Percentiles rank a stretch among this genome's conserved stretches.
phyloP scores from a whole-genome alignment of 495 filamentous ascomycete species.

The Aspergillus taichungensis region DNA sequence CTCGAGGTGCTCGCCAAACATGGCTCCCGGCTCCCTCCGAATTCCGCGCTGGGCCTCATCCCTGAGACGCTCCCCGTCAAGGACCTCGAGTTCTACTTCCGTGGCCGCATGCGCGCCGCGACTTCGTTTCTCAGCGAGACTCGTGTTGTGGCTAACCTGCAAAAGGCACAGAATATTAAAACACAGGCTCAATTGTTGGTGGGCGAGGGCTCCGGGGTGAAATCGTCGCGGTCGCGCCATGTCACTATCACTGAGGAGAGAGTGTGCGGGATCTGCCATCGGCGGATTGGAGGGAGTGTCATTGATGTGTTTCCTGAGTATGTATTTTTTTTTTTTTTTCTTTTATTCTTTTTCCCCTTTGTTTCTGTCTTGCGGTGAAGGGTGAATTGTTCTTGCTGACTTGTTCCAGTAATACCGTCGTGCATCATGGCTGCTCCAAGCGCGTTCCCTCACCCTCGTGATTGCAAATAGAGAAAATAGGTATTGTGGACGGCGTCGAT shows the following conservation, averaged over 20 bases:
- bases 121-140: slow-evolving; percentile 72
- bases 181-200: slow-evolving; percentile 63
- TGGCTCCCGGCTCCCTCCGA: slow-evolving; percentile 81
- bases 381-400: slow-evolving; percentile 14
- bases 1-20: slow-evolving; percentile 83
- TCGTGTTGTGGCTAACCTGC: slow-evolving; percentile 62
- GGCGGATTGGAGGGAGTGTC: slow-evolving; percentile 81
- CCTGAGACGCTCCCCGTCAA: slow-evolving; percentile 67
- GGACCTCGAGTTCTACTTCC: slow-evolving; percentile 85
- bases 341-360: not conserved
- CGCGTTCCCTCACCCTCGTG: slow-evolving; percentile 22
- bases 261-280: slow-evolving; percentile 86
- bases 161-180: slow-evolving; percentile 62
- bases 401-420: slow-evolving; percentile 47
- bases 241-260: slow-evolving; percentile 79
- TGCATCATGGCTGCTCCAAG: slow-evolving; percentile 76
- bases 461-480: slow-evolving; percentile 12
- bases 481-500: slow-evolving; percentile 5
- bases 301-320: slow-evolving; percentile 67
- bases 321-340: slow-evolving; percentile 15
- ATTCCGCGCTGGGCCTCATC: slow-evolving; percentile 76
- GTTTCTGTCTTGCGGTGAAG: not conserved
- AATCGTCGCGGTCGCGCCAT: slow-evolving; percentile 54
- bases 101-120: slow-evolving; percentile 78
- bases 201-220: slow-evolving; percentile 45